phyloP scores from a whole-genome alignment of 106 monocot genomes.

The Ottelia alismoides region DNA sequence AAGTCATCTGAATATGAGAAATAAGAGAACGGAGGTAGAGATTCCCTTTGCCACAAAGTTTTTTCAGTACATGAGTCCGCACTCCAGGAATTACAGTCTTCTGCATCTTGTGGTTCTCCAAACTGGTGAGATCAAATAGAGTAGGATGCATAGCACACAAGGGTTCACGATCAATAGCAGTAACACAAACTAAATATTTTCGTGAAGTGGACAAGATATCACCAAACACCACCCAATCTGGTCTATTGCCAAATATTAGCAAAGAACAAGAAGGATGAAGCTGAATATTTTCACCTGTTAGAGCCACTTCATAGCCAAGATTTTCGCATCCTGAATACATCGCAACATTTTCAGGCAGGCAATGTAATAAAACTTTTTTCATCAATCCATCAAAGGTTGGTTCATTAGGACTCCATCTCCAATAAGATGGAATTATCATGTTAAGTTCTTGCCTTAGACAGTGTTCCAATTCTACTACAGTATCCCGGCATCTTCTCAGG shows the following conservation, averaged over 20 bases:
- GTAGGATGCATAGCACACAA: conserved; percentile 25
- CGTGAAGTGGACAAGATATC: conserved; percentile 58
- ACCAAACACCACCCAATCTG: conserved; percentile 85
- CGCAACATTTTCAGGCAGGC: conserved; percentile 73
- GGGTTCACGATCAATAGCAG: conserved; percentile 53
- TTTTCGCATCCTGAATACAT: conserved; percentile 63
- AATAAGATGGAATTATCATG: conserved; percentile 66
- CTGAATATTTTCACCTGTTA: conserved; percentile 56
- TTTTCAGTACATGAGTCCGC: conserved; percentile 41
- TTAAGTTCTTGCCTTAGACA: conserved; percentile 64
- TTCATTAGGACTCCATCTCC: conserved; percentile 63
- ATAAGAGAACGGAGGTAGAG: conserved; percentile 36
- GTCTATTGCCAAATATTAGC: conserved; percentile 53
- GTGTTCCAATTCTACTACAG: conserved; percentile 61
- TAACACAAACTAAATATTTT: conserved; percentile 89
- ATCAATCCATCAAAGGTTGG: conserved; percentile 24
- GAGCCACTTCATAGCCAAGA: conserved; percentile 83
- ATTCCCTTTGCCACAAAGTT: conserved; percentile 60
- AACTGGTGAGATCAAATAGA: conserved; percentile 30
- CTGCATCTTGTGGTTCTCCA: conserved; percentile 45
- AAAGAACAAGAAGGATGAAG: conserved; percentile 91
- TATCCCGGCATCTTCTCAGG: conserved; percentile 78
- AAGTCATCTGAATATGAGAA: conserved; percentile 25
- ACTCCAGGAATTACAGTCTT: conserved; percentile 34
- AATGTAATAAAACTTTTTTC: conserved; percentile 66